Evolutionary conservation across 2,329 filamentous ascomycete species (phyloP), one percentile per base, ranked within the genome.

Genomic region (Dactylellina drechsleri): DNA sequence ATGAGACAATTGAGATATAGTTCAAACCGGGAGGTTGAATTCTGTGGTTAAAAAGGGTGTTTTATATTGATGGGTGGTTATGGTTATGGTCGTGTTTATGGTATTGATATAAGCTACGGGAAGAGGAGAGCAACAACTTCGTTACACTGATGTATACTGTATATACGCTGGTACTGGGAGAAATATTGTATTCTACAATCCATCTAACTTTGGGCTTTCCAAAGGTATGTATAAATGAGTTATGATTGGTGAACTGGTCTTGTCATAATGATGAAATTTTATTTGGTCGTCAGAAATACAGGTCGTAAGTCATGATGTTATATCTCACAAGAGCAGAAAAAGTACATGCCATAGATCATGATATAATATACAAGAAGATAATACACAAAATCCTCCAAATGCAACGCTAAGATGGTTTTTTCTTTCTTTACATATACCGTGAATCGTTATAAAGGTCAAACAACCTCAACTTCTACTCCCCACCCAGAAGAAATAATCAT

Each of bases 401-500:
- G 50, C 7, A 31, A 12, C 40, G 53, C 52, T 56, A 57, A 45
- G 20, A 52, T 52, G 13, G 13, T 47, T 47, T 47, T 47, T n/a
- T n/a, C 13, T 47, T 47, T 45, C 2, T 45, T 47, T 18, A 36
- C 31, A 7, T 7, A 7, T 36, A 36, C 31, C 10, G 10, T 36
- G 31, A 36, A 36, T 36, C 31, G 31, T 36, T 36, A 36, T 1
- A 36, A 54, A 54, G 26, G 18, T 31, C 1, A 7, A 45, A 18
- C 18, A 36, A 31, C 23, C 41, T 58, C 26, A 66, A 57, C 56
- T 59, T 56, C 60, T 15, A 36, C 60, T 26, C 54, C 15, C 40
- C 23, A 47, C 50, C 6, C 57, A 26, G 8, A 41, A 50, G 36
- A 74, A 74, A 40, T 74, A 74, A 58, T 74, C 70, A 23, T 60